Conservation (phyloP, 306 rosid species). For the Prunus campanulata region DNA sequence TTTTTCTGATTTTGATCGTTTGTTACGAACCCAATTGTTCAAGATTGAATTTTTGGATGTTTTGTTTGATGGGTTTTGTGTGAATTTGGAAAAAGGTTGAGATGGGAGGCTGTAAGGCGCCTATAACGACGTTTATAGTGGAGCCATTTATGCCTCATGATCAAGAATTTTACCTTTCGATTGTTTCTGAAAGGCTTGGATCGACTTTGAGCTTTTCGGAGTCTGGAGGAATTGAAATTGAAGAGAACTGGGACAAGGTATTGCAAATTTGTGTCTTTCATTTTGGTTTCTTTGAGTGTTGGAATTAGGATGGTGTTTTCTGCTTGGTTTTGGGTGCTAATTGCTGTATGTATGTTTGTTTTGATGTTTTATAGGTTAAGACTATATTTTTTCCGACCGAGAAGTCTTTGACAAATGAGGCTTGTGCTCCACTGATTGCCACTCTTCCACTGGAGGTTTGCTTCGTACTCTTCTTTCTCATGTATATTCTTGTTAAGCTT, state of each 20-base stretch:
- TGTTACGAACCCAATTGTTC: neutral
- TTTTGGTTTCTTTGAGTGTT: neutral
- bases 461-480: slow-evolving; percentile 8
- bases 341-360: neutral
- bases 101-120: slow-evolving; percentile 83
- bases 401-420: slow-evolving; percentile 26
- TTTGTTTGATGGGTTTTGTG: neutral
- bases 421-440: slow-evolving; percentile 80
- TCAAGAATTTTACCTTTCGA: slow-evolving; percentile 71
- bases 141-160: slow-evolving; percentile 88
- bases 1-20: neutral
- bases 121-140: slow-evolving; percentile 72
- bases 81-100: neutral
- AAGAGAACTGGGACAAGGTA: slow-evolving; percentile 90
- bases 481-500: neutral
- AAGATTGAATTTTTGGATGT: neutral
- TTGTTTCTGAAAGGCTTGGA: slow-evolving; percentile 82
- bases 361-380: slow-evolving; percentile 41
- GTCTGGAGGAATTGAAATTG: slow-evolving; percentile 80
- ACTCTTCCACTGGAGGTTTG: slow-evolving; percentile 85
- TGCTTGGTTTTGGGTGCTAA: slow-evolving; percentile 1
- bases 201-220: slow-evolving; percentile 63
- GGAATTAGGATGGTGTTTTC: neutral
- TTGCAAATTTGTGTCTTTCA: neutral
- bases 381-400: too few relatives aligned